Evolutionary conservation across 305 asterid species (phyloP).

Genomic region (Ajuga reptans): DNA sequence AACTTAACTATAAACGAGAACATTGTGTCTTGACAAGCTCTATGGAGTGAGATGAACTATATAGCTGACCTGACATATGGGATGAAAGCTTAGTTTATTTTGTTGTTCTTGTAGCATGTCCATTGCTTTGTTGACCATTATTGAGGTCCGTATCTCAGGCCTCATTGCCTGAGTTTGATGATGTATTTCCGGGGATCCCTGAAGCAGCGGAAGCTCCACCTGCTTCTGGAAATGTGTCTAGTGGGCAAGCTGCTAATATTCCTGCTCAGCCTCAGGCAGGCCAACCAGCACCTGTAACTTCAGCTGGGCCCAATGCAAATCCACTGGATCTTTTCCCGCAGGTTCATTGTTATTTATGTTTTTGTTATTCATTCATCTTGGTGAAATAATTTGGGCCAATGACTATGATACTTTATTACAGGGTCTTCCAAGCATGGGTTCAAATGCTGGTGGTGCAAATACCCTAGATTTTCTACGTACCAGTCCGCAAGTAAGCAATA

Average conservation of each 20-base stretch:
- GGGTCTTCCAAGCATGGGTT: constrained; percentile 65
- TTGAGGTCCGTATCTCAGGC: background rate
- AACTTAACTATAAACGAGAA: background rate
- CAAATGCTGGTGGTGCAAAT: constrained; percentile 57
- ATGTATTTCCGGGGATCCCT: constrained; percentile 60
- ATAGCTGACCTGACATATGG: background rate
- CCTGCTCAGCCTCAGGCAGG: constrained; percentile 50
- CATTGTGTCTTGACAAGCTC: background rate
- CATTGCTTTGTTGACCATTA: background rate
- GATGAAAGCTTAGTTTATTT: background rate
- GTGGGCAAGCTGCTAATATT: constrained; percentile 24
- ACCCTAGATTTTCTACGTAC: constrained; percentile 71
- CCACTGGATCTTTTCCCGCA: constrained; percentile 84
- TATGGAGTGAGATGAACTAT: no score
- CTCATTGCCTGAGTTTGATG: constrained; percentile 12
- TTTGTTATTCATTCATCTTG: background rate
- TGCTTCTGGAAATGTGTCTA: constrained; percentile 25
- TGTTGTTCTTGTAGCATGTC: background rate
- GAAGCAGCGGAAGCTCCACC: constrained; percentile 60
- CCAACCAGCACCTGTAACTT: constrained; percentile 44
- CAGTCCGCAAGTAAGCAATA: constrained; percentile 58
- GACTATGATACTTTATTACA: constrained; percentile 25
- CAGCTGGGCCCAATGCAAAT: constrained; percentile 74
- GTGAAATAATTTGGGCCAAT: background rate
- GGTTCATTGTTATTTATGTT: constrained; percentile 33